Evolutionary conservation across 768 basidiomycete species (phyloP).

Genomic region (Sporobolomyces roseus): DNA sequence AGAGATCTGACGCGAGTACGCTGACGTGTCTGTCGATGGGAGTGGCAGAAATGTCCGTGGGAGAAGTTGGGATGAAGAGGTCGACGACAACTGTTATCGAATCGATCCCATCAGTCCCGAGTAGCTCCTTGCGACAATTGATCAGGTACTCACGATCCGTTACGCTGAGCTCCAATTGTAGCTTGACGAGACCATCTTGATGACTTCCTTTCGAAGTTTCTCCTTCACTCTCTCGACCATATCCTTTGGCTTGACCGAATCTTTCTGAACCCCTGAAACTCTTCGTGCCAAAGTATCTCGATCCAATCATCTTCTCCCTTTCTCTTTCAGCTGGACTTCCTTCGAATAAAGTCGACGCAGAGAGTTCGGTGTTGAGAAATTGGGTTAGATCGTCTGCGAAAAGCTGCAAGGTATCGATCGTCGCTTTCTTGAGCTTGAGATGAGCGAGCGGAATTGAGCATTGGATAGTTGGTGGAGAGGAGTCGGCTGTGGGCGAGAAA

Average conservation of each 20-base stretch:
- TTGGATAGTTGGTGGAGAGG: background rate
- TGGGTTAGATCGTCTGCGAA: constrained; percentile 84
- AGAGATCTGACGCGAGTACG: constrained; percentile 61
- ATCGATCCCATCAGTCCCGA: constrained; percentile 48
- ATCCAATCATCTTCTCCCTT: constrained; percentile 38
- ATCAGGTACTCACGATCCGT: constrained; percentile 18
- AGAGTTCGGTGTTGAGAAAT: constrained; percentile 37
- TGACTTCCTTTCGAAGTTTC: constrained; percentile 24
- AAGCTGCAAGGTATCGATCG: constrained; percentile 74
- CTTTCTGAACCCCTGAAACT: constrained; percentile 43
- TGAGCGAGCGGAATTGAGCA: constrained; percentile 60
- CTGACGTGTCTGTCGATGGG: constrained; percentile 52
- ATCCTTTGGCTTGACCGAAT: constrained; percentile 37
- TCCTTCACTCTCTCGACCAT: constrained; percentile 28
- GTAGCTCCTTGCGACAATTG: too few species aligned
- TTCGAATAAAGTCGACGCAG: constrained; percentile 42
- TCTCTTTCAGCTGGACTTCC: constrained; percentile 55
- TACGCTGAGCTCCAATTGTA: background rate
- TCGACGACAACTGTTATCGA: constrained; percentile 56
- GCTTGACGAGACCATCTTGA: background rate
- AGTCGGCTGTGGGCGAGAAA: background rate
- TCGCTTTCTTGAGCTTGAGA: constrained; percentile 58
- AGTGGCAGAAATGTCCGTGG: background rate
- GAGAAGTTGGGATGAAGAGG: constrained; percentile 42
- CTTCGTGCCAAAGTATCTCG: constrained; percentile 50